Percentiles rank a stretch among this genome's conserved stretches.
Evolutionary conservation across 805 yeast species (phyloP).

Genomic region (Clavispora carvajalis): DNA sequence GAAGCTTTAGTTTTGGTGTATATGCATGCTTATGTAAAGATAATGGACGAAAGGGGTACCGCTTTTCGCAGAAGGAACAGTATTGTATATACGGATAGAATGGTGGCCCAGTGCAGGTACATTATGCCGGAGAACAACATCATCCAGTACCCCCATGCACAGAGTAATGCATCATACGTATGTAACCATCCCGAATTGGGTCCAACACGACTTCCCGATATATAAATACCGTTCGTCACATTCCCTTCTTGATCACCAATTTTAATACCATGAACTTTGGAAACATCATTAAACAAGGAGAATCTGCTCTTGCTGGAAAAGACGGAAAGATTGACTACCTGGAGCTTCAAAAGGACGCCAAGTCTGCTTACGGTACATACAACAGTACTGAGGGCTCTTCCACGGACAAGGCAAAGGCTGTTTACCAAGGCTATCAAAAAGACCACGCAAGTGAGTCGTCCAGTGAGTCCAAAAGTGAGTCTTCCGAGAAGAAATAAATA

Average conservation of each 20-base stretch:
- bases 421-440: conserved; percentile 25
- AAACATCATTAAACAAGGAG: conserved; percentile 30
- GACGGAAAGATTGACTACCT: conserved; percentile 21
- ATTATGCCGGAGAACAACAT: background rate
- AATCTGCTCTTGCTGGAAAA: conserved; percentile 21
- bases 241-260: too few species aligned
- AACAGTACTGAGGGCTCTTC: conserved; percentile 23
- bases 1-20: conserved; percentile 35
- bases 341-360: conserved; percentile 26
- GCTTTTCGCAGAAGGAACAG: background rate
- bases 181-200: background rate
- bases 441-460: conserved; percentile 12
- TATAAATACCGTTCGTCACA: background rate
- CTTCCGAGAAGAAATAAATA: background rate
- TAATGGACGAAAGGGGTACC: background rate
- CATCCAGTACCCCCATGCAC: background rate
- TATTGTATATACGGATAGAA: too few species aligned
- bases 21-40: background rate
- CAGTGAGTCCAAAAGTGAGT: background rate
- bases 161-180: background rate
- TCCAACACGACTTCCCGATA: background rate
- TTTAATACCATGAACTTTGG: conserved; percentile 23
- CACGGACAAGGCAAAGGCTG: conserved; percentile 32
- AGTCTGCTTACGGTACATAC: conserved; percentile 32
- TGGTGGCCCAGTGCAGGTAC: background rate